These are phyloP conservation scores for Elongisporangium senticosum DNA, from an alignment of 352 stramenopile genomes.

Conservation along the genomic window DNA sequence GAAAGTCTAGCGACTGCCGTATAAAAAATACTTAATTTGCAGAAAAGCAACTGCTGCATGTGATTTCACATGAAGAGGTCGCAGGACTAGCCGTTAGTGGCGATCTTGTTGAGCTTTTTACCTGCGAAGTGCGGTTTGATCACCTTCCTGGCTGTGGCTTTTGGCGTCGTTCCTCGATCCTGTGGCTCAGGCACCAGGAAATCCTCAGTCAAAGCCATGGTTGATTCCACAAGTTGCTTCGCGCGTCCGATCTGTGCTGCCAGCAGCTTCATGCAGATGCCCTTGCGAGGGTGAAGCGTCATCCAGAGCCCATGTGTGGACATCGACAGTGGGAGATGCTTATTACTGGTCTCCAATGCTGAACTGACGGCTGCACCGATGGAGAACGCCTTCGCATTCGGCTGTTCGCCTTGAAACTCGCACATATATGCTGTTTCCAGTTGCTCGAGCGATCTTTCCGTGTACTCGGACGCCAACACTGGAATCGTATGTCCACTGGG, in stretches of 20 bases:
- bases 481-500: constrained; percentile 26
- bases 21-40: background rate
- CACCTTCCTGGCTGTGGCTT: constrained; percentile 9
- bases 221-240: constrained; percentile 18
- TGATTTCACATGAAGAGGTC: constrained; percentile 1
- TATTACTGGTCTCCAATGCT: background rate
- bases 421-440: constrained; percentile 46
- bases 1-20: too few species aligned
- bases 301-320: constrained; percentile 31
- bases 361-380: constrained; percentile 16
- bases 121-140: constrained; percentile 41
- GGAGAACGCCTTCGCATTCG: constrained; percentile 30
- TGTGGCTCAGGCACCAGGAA: background rate
- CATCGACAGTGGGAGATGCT: background rate
- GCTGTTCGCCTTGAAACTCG: constrained; percentile 46
- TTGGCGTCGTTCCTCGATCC: constrained; percentile 5
- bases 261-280: constrained; percentile 66
- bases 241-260: constrained; percentile 37
- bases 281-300: constrained; percentile 38
- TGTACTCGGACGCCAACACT: constrained; percentile 36
- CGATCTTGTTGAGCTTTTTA: constrained; percentile 40
- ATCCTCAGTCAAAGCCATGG: constrained; percentile 4
- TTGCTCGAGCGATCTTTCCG: constrained; percentile 23
- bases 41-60: too few species aligned
- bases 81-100: background rate